Conservation (phyloP, 306 rosid genomes). For the Dalbergia cochinchinensis region DNA sequence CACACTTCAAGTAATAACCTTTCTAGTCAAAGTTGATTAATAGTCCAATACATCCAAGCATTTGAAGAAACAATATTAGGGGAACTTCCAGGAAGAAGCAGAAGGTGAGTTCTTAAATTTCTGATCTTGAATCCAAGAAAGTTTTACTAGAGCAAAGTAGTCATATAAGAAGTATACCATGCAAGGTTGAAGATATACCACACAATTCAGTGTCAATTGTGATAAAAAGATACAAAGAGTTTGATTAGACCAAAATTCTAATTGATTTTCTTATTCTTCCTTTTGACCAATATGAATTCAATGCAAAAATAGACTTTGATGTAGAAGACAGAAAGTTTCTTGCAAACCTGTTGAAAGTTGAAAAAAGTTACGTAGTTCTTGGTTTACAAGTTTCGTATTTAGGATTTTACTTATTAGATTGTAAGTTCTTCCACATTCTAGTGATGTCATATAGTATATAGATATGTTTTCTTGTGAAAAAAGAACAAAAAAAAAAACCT, state of each 20-base stretch:
- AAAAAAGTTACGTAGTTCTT: neutral
- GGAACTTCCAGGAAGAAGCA: conserved; percentile 27
- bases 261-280: neutral
- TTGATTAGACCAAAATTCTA: conserved; percentile 20
- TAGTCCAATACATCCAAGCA: neutral
- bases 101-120: neutral
- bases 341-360: neutral
- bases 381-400: neutral
- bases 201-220: neutral
- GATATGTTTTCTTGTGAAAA: too few species aligned
- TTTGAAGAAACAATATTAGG: neutral
- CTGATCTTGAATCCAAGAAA: neutral
- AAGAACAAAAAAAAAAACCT: too few species aligned
- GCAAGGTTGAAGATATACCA: neutral
- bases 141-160: neutral
- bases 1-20: conserved; percentile 12
- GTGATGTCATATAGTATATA: neutral
- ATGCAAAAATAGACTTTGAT: conserved; percentile 4
- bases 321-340: conserved; percentile 7
- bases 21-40: conserved; percentile 23
- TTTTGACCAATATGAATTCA: neutral
- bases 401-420: neutral
- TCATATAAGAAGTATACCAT: neutral
- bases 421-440: too few species aligned
- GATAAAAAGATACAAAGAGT: neutral